Evolutionary conservation across 202 grass and related monocot species (phyloP).

Genomic region (Zizania palustris): DNA sequence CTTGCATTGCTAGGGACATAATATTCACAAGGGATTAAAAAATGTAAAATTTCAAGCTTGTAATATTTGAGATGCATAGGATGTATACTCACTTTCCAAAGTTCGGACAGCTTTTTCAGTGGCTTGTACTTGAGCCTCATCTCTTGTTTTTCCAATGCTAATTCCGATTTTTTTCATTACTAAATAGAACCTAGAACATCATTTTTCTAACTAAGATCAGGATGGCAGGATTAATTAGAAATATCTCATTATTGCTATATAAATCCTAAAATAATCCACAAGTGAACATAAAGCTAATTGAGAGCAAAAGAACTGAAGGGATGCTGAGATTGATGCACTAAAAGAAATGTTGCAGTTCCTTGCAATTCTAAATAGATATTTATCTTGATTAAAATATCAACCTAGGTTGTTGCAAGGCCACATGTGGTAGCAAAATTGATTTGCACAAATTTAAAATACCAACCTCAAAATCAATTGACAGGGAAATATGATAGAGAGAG

Average conservation of each 20-base stretch:
- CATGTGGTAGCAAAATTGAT: slow-evolving; percentile 4
- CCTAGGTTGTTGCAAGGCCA: slow-evolving; percentile 15
- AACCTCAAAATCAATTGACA: slow-evolving; percentile 68
- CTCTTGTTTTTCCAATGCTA: slow-evolving; percentile 81
- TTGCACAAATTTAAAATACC: slow-evolving; percentile 35
- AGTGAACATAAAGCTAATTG: slow-evolving; percentile 21
- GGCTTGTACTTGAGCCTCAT: slow-evolving; percentile 88
- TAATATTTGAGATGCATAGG: slow-evolving; percentile 7
- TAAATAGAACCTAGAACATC: slow-evolving; percentile 80
- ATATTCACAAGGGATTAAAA: background rate
- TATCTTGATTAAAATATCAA: background rate
- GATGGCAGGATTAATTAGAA: slow-evolving; percentile 30
- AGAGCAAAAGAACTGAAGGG: slow-evolving; percentile 18
- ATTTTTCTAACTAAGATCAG: slow-evolving; percentile 35
- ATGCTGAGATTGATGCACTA: background rate
- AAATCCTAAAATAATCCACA: slow-evolving; percentile 32
- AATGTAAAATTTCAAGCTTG: slow-evolving; percentile 9
- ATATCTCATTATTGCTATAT: slow-evolving; percentile 13
- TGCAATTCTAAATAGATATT: slow-evolving; percentile 35
- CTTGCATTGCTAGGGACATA: slow-evolving; percentile 10
- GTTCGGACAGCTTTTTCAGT: slow-evolving; percentile 83
- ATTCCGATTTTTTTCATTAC: slow-evolving; percentile 82
- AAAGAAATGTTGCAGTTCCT: slow-evolving; percentile 3
- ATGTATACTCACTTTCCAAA: slow-evolving; percentile 69
- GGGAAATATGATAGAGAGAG: background rate